Base-by-base conservation (phyloP, 2,329 filamentous ascomycete species). In the Penicillium aurantiogriseum region DNA sequence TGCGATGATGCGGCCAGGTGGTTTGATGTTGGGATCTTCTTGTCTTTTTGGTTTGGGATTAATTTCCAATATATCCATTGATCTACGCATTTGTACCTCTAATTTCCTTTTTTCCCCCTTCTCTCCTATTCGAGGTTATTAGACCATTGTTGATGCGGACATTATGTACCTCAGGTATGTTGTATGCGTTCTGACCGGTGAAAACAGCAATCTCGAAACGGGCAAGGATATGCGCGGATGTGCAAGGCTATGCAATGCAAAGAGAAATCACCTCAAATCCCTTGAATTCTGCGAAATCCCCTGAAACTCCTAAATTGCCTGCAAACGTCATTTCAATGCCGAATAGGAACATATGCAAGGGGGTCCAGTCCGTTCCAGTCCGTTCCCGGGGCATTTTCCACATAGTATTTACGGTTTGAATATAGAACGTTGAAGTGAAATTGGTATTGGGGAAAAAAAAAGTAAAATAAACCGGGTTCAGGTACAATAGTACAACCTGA, bases 361-460 rank as follows among this genome's bases (percentile, higher is more conserved):
- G 21, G 50, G 10, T 19, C 38, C 38, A 38, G 39, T n/a, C 36
- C 33, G 51, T 27, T 19, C 38, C 38, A 38, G 39, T n/a, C 36
- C 33, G 51, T 27, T 38, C 23, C 31, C 39, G 53, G 47, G 10
- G 40, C 13, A 21, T 15, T 50, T 27, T 51, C 31, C 31, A 31
- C 38, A 13, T 15, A 15, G 9, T 49, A 35, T 27, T 52, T 52
- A 52, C 50, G 25, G 17, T 5, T 51, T 25, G 21, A 51, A 51
- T 31, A 46, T 39, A 23, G 31, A 46, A 46, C 36, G 50, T 42
- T 10, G 10, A 50, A 40, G 35, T 56, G 54, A 52, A 52, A 56
- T 56, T 57, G 54, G 54, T 56, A 56, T 56, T 56, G 54, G 31
- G 31, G n/a, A 42, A 46, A 49, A 42, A 42, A 50, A 54, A 51